These are phyloP conservation scores for Ustilago loliicola DNA, from an alignment of 1,284 basidiomycete species.

Conservation along the genomic window DNA sequence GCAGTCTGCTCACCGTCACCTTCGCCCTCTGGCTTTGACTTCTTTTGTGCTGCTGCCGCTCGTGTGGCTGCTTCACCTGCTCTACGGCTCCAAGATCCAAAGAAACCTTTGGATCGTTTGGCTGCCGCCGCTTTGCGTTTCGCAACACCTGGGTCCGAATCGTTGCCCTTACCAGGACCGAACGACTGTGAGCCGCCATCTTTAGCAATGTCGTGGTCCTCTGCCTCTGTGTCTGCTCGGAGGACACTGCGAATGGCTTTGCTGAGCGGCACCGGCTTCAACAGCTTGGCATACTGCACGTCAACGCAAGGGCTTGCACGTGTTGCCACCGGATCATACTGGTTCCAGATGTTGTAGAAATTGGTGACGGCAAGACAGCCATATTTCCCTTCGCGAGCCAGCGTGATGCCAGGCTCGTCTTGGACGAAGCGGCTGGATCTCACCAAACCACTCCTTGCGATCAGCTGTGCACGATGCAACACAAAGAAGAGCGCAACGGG, in stretches of 20 bases:
- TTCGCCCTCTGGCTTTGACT: conserved; percentile 15
- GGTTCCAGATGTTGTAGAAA: conserved; percentile 74
- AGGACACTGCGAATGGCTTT: conserved; percentile 45
- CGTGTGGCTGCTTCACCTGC: conserved; percentile 30
- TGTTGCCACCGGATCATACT: conserved; percentile 74
- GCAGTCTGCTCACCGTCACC: conserved; percentile 29
- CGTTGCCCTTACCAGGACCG: conserved; percentile 25
- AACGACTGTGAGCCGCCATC: conserved; percentile 43
- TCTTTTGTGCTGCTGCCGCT: conserved; percentile 11
- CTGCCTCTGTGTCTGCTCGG: conserved; percentile 30
- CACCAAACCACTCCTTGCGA: conserved; percentile 73
- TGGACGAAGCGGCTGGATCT: conserved; percentile 73
- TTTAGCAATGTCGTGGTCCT: conserved; percentile 40
- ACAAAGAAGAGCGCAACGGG: conserved; percentile 75
- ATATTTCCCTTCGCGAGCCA: conserved; percentile 73
- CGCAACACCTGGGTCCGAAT: conserved; percentile 28
- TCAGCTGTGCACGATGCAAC: conserved; percentile 74
- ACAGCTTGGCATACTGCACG: conserved; percentile 59
- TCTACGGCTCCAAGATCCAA: conserved; percentile 39
- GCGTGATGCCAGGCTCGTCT: conserved; percentile 64
- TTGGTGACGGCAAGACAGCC: conserved; percentile 74
- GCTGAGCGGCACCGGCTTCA: conserved; percentile 47
- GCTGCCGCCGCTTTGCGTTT: conserved; percentile 41
- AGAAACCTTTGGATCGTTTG: conserved; percentile 39
- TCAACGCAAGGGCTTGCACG: conserved; percentile 71